Evolutionary conservation across 129 eudicot genomes (phyloP).

Genomic region (Helianthus annuus): DNA sequence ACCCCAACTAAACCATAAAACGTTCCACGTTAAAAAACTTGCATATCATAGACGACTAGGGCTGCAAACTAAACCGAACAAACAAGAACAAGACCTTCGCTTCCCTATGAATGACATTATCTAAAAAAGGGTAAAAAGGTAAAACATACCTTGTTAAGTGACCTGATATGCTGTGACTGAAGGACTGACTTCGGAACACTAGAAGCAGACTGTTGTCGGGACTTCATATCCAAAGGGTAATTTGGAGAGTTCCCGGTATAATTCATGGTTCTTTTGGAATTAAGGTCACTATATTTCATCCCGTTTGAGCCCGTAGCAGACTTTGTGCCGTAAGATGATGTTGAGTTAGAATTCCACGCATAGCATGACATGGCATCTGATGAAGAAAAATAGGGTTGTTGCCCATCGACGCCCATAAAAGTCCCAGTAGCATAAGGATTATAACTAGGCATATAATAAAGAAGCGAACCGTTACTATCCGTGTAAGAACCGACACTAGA

Average conservation of each 20-base stretch:
- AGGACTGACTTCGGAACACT: slow-evolving; percentile 39
- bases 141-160: slow-evolving; percentile 55
- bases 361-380: slow-evolving; percentile 57
- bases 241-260: slow-evolving; percentile 32
- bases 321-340: slow-evolving; percentile 38
- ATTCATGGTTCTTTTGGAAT: slow-evolving; percentile 37
- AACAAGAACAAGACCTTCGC: no score
- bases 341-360: slow-evolving; percentile 53
- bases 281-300: slow-evolving; percentile 49
- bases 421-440: slow-evolving; percentile 53
- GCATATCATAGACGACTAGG: background rate
- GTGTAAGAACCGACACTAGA: slow-evolving; percentile 46
- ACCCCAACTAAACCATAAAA: slow-evolving; percentile 45
- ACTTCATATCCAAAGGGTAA: slow-evolving; percentile 44
- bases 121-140: background rate
- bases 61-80: no score
- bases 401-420: slow-evolving; percentile 49
- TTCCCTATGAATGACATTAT: background rate
- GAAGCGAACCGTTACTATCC: slow-evolving; percentile 52
- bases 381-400: slow-evolving; percentile 49
- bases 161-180: slow-evolving; percentile 44
- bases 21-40: background rate
- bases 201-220: slow-evolving; percentile 40
- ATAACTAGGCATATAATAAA: slow-evolving; percentile 62
- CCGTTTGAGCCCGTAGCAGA: slow-evolving; percentile 40